phyloP scores from a whole-genome alignment of 306 rosid genomes.

The Cicer yamashitae region DNA sequence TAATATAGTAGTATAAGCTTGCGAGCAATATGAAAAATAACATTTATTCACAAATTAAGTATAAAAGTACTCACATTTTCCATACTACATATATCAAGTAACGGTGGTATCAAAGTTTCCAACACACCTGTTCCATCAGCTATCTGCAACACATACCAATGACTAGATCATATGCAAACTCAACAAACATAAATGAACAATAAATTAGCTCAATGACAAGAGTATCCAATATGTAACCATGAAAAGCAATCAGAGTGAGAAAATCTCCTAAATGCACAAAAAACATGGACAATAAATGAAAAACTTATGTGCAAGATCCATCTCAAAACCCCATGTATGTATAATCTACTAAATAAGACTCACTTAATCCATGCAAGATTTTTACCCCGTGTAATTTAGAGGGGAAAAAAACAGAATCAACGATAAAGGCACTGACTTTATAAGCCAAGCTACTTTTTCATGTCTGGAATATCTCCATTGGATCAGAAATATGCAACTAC shows the following conservation, averaged over 20 bases:
- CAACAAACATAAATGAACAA: constrained; percentile 39
- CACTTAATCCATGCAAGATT: not conserved
- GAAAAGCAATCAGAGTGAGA: constrained; percentile 5
- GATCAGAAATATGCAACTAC: constrained; percentile 15
- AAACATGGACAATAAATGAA: constrained; percentile 6
- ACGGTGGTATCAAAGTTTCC: constrained; percentile 73
- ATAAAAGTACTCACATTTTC: constrained; percentile 72
- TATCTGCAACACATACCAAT: constrained; percentile 62
- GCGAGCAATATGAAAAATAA: constrained; percentile 14
- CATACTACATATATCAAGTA: constrained; percentile 73
- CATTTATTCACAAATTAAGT: constrained; percentile 28
- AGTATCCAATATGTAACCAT: constrained; percentile 21
- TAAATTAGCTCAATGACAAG: constrained; percentile 37
- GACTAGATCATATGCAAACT: constrained; percentile 34
- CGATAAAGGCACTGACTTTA: not conserved
- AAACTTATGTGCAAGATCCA: not conserved
- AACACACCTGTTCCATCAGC: constrained; percentile 62
- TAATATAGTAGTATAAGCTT: constrained; percentile 13
- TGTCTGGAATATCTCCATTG: constrained; percentile 7
- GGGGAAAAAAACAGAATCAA: not conserved
- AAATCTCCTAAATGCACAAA: not conserved
- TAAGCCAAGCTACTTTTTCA: constrained; percentile 12
- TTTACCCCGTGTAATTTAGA: not conserved
- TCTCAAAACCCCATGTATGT: not conserved
- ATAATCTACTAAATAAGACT: constrained; percentile 10